Evolutionary conservation across 441 rosid species (phyloP), one percentile per base, ranked within the genome.

Genomic region (Eruca vesicaria): DNA sequence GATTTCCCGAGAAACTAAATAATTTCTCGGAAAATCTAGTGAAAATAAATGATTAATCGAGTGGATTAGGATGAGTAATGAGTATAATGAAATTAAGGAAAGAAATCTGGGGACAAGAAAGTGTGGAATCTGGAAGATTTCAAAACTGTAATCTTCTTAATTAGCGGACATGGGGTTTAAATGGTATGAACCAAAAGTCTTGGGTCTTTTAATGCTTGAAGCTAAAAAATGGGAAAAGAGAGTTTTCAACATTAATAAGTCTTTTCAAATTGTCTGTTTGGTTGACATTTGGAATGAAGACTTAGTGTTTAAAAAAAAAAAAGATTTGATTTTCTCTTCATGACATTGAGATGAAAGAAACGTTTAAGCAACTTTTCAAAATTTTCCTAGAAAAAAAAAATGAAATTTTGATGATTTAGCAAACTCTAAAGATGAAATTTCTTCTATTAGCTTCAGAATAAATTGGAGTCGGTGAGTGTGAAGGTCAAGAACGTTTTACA

Each of bases 1-100:
- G 50, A 66, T 72, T 78, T 66, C 52, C 64, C 77, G 58, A 72
- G 77, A 71, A 77, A 50, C n/a, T 59, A 63, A 18, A 35, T 9
- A 28, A 11, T 2, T 48, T 60, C 77, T 72, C 74, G 77, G 81
- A 62, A 53, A 72, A 61, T 52, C 43, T 61, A 69, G 69, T 59
- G 33, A 43, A n/a, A n/a, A n/a, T 9, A 65, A 48, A 66, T 18
- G 60, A 71, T 6, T 57, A 35, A 63, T 20, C 56, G 31, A 57
- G 52, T 20, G 71, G 50, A 23, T 53, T 50, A 28, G 63, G 9
- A 15, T 6, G 11, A 14, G 48, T 68, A 28, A 15, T 6, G 11
- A 14, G 48, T 68, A 28, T 15, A 23, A 56, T 20, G 59, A 45
- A 41, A 63, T 38, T n/a, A 45, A 6, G 60, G 66, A 10, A 50